These are phyloP conservation scores for Gracilaria domingensis DNA, from an alignment of 23 red algal species.

Conservation along the genomic window DNA sequence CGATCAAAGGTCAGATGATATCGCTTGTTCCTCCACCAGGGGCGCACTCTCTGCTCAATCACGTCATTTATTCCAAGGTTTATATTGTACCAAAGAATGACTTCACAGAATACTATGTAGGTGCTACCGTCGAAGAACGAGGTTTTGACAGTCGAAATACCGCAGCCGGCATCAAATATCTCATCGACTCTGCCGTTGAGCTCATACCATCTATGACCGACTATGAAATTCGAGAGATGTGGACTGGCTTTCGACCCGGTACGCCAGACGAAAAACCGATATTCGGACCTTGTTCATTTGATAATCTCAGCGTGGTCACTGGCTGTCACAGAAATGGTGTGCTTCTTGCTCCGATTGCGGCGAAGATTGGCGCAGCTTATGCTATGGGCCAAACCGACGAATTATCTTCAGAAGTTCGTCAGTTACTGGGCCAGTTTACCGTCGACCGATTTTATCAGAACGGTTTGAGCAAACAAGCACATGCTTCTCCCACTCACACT, in stretches of 20 bases:
- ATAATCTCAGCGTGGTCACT: conserved; percentile 76
- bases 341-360: conserved; percentile 82
- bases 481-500: neutral
- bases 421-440: conserved; percentile 58
- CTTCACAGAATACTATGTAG: conserved; percentile 64
- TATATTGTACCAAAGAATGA: conserved; percentile 89
- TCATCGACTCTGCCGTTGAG: conserved; percentile 66
- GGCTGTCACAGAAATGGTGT: conserved; percentile 97
- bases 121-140: conserved; percentile 91
- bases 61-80: conserved; percentile 71
- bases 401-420: conserved; percentile 25
- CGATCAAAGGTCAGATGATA: conserved; percentile 98
- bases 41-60: conserved; percentile 34
- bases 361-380: conserved; percentile 67
- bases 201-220: conserved; percentile 75
- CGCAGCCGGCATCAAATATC: conserved; percentile 57
- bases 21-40: conserved; percentile 51
- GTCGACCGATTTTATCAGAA: conserved; percentile 51
- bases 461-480: neutral
- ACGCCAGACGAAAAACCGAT: conserved; percentile 92
- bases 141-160: conserved; percentile 71
- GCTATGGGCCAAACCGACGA: conserved; percentile 31
- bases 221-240: conserved; percentile 74
- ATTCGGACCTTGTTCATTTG: conserved; percentile 74
- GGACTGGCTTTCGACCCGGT: conserved; percentile 83